These are phyloP conservation scores for Rhodamnia argentea DNA, from an alignment of 345 rosid species.

Conservation along the genomic window DNA sequence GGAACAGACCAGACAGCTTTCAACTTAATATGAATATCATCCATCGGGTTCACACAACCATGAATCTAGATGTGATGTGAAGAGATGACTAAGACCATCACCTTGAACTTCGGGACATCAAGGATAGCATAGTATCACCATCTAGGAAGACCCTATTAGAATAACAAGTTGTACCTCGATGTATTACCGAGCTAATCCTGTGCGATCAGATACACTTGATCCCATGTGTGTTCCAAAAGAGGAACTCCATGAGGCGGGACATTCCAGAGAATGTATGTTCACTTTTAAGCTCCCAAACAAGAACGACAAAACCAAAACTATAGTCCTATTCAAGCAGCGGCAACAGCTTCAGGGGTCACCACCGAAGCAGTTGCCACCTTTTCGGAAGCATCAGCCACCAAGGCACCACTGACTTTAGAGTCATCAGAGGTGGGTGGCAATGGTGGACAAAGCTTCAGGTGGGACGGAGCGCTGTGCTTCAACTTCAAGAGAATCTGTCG, in stretches of 20 bases:
- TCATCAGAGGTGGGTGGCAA: not conserved
- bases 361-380: not conserved
- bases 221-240: not conserved
- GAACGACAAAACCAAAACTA: not conserved
- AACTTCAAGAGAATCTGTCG: not conserved
- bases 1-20: not conserved
- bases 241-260: not conserved
- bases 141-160: not conserved
- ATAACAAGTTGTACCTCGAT: not conserved
- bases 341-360: not conserved
- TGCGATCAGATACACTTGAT: not conserved
- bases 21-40: too few species aligned
- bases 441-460: not conserved
- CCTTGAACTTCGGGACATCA: not conserved
- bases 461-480: not conserved
- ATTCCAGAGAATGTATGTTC: not conserved
- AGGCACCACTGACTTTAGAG: not conserved
- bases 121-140: not conserved
- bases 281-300: not conserved
- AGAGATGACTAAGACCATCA: not conserved
- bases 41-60: too few species aligned
- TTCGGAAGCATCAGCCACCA: not conserved
- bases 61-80: not conserved
- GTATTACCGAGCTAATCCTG: not conserved
- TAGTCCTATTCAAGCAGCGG: not conserved